These are phyloP conservation scores for Verticillium nubilum DNA, from an alignment of 2,329 filamentous ascomycete species.

Conservation along the genomic window DNA sequence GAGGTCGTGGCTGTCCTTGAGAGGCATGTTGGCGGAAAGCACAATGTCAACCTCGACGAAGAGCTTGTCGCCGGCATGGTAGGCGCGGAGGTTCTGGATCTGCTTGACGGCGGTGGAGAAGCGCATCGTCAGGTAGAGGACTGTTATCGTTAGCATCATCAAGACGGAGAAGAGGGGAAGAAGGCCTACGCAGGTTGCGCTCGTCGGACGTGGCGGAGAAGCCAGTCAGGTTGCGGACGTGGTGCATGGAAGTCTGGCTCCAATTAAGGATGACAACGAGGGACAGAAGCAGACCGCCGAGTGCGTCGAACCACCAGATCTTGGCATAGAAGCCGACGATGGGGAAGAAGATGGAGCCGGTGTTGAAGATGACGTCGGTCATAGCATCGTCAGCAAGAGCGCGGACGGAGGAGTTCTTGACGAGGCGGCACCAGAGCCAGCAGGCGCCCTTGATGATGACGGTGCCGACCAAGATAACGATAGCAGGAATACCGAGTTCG, in stretches of 20 bases:
- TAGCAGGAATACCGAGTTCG: conserved; percentile 65
- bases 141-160: conserved; percentile 13
- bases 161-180: neutral
- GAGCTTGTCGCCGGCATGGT: conserved; percentile 80
- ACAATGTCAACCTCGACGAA: conserved; percentile 81
- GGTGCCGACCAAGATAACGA: conserved; percentile 75
- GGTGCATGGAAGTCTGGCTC: conserved; percentile 66
- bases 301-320: conserved; percentile 79
- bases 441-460: conserved; percentile 76
- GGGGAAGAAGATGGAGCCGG: conserved; percentile 82
- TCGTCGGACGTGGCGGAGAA: conserved; percentile 75
- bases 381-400: conserved; percentile 57
- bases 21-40: conserved; percentile 66
- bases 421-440: conserved; percentile 83
- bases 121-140: conserved; percentile 89
- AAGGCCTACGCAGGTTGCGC: conserved; percentile 59
- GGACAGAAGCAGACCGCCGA: conserved; percentile 74
- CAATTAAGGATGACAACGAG: conserved; percentile 75
- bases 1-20: conserved; percentile 78
- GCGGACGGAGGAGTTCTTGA: conserved; percentile 81
- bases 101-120: conserved; percentile 84
- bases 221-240: conserved; percentile 76
- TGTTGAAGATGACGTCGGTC: conserved; percentile 86
- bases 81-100: conserved; percentile 80
- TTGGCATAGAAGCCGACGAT: conserved; percentile 70